These are phyloP conservation scores for Didymosphaeria variabile DNA, from an alignment of 2,329 filamentous ascomycete genomes.

Conservation along the genomic window DNA sequence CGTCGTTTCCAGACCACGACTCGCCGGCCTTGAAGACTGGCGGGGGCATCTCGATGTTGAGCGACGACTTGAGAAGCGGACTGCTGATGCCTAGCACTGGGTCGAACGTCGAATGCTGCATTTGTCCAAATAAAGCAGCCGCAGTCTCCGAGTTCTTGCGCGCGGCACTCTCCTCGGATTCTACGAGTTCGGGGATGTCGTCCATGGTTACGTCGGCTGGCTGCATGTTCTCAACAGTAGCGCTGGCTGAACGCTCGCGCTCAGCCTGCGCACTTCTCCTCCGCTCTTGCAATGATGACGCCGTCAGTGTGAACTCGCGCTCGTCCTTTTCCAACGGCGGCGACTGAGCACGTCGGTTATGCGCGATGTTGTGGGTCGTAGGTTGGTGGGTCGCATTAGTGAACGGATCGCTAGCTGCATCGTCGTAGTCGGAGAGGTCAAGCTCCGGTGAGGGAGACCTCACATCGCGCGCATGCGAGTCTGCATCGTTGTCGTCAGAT, in stretches of 20 bases:
- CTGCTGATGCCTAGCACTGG: slow-evolving; percentile 52
- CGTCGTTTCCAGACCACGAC: slow-evolving; percentile 44
- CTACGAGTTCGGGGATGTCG: slow-evolving; percentile 50
- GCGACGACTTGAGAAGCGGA: slow-evolving; percentile 54
- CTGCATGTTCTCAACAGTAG: slow-evolving; percentile 45
- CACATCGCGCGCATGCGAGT: slow-evolving; percentile 66
- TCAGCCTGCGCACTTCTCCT: slow-evolving; percentile 54
- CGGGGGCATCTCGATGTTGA: slow-evolving; percentile 45
- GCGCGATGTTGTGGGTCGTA: slow-evolving; percentile 56
- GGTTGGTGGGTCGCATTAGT: slow-evolving; percentile 58
- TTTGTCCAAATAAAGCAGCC: slow-evolving; percentile 59
- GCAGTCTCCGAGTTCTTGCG: slow-evolving; percentile 61
- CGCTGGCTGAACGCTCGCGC: slow-evolving; percentile 51
- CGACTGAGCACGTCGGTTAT: slow-evolving; percentile 77
- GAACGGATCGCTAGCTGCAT: slow-evolving; percentile 68
- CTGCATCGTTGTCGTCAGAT: slow-evolving; percentile 74
- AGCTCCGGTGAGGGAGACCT: slow-evolving; percentile 93
- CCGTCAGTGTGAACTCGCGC: slow-evolving; percentile 95
- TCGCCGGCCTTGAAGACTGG: slow-evolving; percentile 42
- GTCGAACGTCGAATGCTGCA: slow-evolving; percentile 50
- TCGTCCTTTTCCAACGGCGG: slow-evolving; percentile 94
- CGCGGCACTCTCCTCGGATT: slow-evolving; percentile 59
- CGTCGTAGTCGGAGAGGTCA: slow-evolving; percentile 89
- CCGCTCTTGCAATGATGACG: slow-evolving; percentile 77
- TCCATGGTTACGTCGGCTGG: slow-evolving; percentile 47